Percentiles rank a stretch among this genome's conserved stretches.
These are phyloP conservation scores for Boletales sp. DNA, from an alignment of 768 basidiomycete genomes.

Conservation along the genomic window DNA sequence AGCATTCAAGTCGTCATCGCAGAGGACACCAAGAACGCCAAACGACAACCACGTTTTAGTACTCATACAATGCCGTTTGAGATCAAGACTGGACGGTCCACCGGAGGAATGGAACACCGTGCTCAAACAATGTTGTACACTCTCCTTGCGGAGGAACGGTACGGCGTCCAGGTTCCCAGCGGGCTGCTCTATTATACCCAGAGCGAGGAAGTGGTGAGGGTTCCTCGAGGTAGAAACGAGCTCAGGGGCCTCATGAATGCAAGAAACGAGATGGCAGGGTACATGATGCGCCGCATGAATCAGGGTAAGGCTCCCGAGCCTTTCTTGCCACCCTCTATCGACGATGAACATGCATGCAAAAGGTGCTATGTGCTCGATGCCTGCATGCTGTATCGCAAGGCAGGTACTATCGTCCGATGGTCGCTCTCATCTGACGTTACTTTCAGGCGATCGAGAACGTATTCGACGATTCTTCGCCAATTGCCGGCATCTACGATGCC, in stretches of 20 bases:
- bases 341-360: slow-evolving; percentile 74
- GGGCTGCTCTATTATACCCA: slow-evolving; percentile 96
- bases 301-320: slow-evolving; percentile 35
- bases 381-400: slow-evolving; percentile 94
- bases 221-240: slow-evolving; percentile 79
- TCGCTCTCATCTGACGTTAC: slow-evolving; percentile 1
- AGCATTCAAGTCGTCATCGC: slow-evolving; percentile 69
- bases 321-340: slow-evolving; percentile 85
- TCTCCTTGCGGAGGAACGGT: slow-evolving; percentile 85
- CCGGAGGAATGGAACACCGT: slow-evolving; percentile 84
- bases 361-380: slow-evolving; percentile 79
- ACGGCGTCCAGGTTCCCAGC: slow-evolving; percentile 72
- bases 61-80: slow-evolving; percentile 69
- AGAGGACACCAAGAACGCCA: slow-evolving; percentile 34
- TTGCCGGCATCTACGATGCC: slow-evolving; percentile 64
- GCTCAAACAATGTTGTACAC: slow-evolving; percentile 99
- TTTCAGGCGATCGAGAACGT: slow-evolving; percentile 67
- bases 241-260: slow-evolving; percentile 75
- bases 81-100: slow-evolving; percentile 88
- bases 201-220: slow-evolving; percentile 79
- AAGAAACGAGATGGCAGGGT: slow-evolving; percentile 82
- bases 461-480: slow-evolving; percentile 47
- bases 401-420: slow-evolving; percentile 21
- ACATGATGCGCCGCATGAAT: slow-evolving; percentile 55
- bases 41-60: slow-evolving; percentile 18